Evolutionary conservation across 306 rosid genomes (phyloP).

Genomic region (Medicago arabica): DNA sequence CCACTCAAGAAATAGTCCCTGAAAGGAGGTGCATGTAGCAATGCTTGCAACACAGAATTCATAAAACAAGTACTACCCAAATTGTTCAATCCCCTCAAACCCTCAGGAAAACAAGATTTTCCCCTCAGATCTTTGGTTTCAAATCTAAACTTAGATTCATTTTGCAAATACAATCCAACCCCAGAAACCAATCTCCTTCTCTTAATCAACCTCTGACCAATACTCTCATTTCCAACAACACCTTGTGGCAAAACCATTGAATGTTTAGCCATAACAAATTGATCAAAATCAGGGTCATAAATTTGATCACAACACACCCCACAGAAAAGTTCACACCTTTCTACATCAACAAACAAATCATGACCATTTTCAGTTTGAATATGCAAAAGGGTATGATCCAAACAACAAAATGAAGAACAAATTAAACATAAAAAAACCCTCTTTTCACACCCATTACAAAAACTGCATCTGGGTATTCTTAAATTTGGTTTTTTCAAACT

Average conservation of each 20-base stretch:
- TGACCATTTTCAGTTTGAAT: constrained; percentile 57
- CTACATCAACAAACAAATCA: constrained; percentile 68
- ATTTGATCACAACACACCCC: constrained; percentile 79
- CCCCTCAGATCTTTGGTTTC: constrained; percentile 59
- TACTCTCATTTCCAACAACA: constrained; percentile 55
- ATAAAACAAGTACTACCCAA: constrained; percentile 87
- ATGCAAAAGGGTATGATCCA: constrained; percentile 67
- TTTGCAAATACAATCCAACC: constrained; percentile 55
- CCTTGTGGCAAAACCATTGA: constrained; percentile 43
- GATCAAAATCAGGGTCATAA: constrained; percentile 90
- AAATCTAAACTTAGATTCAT: constrained; percentile 48
- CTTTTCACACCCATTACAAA: constrained; percentile 68
- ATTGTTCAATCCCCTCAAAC: constrained; percentile 90
- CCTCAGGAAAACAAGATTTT: constrained; percentile 82
- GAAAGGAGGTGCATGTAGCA: constrained; percentile 76
- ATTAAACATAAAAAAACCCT: constrained; percentile 72
- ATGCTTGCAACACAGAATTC: constrained; percentile 93
- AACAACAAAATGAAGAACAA: constrained; percentile 76
- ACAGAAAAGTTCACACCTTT: constrained; percentile 91
- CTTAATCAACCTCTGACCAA: constrained; percentile 80
- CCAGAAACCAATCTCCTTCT: constrained; percentile 68
- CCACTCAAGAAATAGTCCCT: constrained; percentile 75
- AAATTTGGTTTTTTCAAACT: constrained; percentile 59
- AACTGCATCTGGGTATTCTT: constrained; percentile 70
- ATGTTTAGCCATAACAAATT: constrained; percentile 74